These are phyloP conservation scores for Acarospora socialis DNA, from an alignment of 2,329 filamentous ascomycete genomes.

Conservation along the genomic window DNA sequence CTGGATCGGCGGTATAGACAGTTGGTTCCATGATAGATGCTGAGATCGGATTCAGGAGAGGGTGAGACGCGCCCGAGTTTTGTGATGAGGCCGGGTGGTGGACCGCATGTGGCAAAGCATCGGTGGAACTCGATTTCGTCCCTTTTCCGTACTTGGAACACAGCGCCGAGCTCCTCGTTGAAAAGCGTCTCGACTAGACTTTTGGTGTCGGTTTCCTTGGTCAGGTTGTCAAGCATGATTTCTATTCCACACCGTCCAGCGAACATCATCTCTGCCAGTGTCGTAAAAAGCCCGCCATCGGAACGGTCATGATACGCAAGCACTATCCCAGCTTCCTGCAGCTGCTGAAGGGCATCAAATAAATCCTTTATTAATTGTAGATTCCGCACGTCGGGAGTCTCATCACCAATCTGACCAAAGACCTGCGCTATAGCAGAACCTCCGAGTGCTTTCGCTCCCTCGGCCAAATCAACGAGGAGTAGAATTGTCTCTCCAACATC, in stretches of 20 bases:
- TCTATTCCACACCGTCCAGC: slow-evolving; percentile 82
- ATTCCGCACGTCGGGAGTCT: slow-evolving; percentile 75
- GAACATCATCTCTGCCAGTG: slow-evolving; percentile 95
- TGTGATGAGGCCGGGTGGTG: slow-evolving; percentile 65
- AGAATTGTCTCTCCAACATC: slow-evolving; percentile 81
- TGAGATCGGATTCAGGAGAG: slow-evolving; percentile 57
- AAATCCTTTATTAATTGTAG: slow-evolving; percentile 71
- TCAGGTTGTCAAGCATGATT: slow-evolving; percentile 60
- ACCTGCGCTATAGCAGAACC: slow-evolving; percentile 85
- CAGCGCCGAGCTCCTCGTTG: slow-evolving; percentile 89
- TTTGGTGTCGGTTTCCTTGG: slow-evolving; percentile 44
- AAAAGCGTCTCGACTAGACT: slow-evolving; percentile 68
- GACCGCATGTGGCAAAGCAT: slow-evolving; percentile 82
- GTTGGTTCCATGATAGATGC: slow-evolving; percentile 56
- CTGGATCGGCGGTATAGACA: slow-evolving; percentile 57
- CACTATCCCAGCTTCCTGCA: slow-evolving; percentile 56
- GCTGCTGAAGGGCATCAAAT: slow-evolving; percentile 67
- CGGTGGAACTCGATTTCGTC: slow-evolving; percentile 76
- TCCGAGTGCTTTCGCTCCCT: slow-evolving; percentile 67
- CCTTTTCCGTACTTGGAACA: slow-evolving; percentile 82
- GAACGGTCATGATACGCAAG: slow-evolving; percentile 91
- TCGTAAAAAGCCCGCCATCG: slow-evolving; percentile 83
- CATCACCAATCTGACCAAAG: slow-evolving; percentile 70
- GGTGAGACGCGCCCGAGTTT: slow-evolving; percentile 67
- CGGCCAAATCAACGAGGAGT: slow-evolving; percentile 80